These are phyloP conservation scores for Thraustochytrium striatum DNA, from an alignment of 352 stramenopile species.

Conservation along the genomic window DNA sequence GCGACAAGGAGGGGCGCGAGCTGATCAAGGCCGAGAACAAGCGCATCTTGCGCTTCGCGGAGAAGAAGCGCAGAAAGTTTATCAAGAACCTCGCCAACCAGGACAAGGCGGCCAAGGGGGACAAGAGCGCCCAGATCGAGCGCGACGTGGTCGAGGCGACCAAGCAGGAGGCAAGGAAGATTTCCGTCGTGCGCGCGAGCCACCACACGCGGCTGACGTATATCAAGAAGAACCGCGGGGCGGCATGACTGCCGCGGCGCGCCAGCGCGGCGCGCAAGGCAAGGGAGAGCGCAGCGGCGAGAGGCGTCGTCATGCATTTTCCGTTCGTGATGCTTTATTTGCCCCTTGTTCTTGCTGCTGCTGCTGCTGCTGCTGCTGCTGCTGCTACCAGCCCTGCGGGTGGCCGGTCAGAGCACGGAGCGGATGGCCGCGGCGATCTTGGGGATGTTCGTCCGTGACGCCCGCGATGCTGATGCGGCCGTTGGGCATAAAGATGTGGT, in stretches of 20 bases:
- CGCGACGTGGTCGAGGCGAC: slow-evolving; percentile 17
- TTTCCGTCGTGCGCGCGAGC: slow-evolving; percentile 17
- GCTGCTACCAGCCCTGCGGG: too few relatives aligned
- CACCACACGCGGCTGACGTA: slow-evolving; percentile 13
- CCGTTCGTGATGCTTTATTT: too few relatives aligned
- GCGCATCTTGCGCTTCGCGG: slow-evolving; percentile 23
- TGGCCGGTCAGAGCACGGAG: slow-evolving; percentile 76
- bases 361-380: too few relatives aligned
- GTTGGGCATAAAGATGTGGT: slow-evolving; percentile 98
- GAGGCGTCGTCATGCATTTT: too few relatives aligned
- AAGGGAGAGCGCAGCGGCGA: too few relatives aligned
- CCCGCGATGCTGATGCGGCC: slow-evolving; percentile 94
- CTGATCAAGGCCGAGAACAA: slow-evolving; percentile 39
- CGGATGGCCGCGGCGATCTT: slow-evolving; percentile 91
- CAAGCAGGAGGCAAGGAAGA: slow-evolving; percentile 1
- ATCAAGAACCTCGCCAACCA: neutral
- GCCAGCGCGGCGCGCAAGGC: too few relatives aligned
- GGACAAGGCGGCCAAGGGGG: neutral
- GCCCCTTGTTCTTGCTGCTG: too few relatives aligned
- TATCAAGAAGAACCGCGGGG: too few relatives aligned
- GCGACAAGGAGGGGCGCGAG: slow-evolving; percentile 22
- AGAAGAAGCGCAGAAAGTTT: slow-evolving; percentile 32
- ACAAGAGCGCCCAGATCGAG: neutral
- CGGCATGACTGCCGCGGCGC: too few relatives aligned
- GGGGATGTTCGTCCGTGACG: slow-evolving; percentile 91